Evolutionary conservation across 371 early-diverging fungal species (phyloP).

Genomic region (Lichtheimia corymbifera): DNA sequence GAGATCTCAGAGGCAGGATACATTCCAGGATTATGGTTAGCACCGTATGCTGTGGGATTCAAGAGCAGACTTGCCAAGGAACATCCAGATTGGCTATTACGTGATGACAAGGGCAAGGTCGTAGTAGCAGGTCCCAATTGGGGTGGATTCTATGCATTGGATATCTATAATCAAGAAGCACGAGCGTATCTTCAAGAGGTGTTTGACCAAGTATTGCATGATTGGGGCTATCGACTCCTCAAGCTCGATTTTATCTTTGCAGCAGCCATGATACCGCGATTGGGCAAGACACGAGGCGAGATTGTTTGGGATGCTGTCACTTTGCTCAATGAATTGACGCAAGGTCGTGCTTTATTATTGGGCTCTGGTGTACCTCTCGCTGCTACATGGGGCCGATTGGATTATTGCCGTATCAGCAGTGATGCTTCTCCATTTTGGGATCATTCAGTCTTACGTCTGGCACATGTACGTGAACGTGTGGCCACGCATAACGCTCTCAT

Average conservation of each 20-base stretch:
- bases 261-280: conserved; percentile 40
- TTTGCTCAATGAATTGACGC: conserved; percentile 34
- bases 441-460: conserved; percentile 22
- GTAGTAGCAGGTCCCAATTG: conserved; percentile 27
- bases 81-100: conserved; percentile 46
- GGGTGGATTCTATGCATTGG: conserved; percentile 38
- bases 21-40: conserved; percentile 49
- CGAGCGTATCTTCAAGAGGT: conserved; percentile 38
- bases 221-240: conserved; percentile 48
- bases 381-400: conserved; percentile 36
- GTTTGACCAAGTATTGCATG: conserved; percentile 34
- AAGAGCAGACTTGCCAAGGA: conserved; percentile 39
- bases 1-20: conserved; percentile 32
- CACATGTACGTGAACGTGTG: conserved; percentile 50
- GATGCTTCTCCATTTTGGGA: conserved; percentile 53
- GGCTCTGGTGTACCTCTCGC: conserved; percentile 49
- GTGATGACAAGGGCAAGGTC: conserved; percentile 15
- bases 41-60: conserved; percentile 44
- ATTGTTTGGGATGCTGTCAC: conserved; percentile 50
- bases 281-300: conserved; percentile 48
- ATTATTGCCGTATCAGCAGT: conserved; percentile 48
- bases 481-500: conserved; percentile 45
- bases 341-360: conserved; percentile 38
- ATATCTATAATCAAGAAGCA: conserved; percentile 44
- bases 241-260: conserved; percentile 55